Base-by-base conservation (phyloP, 176 grass and related monocot genomes). In the Eragrostis curvula region DNA sequence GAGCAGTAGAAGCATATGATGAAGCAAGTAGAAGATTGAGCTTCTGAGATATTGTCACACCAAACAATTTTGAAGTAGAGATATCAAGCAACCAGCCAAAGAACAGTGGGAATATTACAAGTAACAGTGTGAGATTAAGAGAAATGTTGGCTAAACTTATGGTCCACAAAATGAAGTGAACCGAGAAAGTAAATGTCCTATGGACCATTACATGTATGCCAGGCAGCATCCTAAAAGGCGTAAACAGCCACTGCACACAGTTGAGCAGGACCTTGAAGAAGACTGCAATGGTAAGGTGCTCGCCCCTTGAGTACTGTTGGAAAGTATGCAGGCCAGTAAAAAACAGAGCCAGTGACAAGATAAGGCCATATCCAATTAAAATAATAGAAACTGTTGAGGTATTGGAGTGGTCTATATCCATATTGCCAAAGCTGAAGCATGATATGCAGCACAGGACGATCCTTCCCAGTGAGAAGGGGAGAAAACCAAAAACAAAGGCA, bases 391-490 rank as follows among this genome's bases (percentile, higher is more conserved):
- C 1, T 62, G 60, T 81, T 51, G 78, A 81, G 70, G 50, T 60
- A 42, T 68, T 40, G 42, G 52, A 62, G 42, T 9, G 44, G 29
- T 57, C 42, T 69, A 49, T 18, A 75, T 68, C 78, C 13, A 40
- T 30, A 83, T 40, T 51, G 58, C 58, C 70, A 74, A 41, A 73
- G 52, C 47, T 51, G 57, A 83, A 65, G 64, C 50, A 36, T 3
- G 18, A 76, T 12, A 25, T 25, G 73, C 32, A 83, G 27, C 39
- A 83, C 15, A 88, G 16, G 7, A 48, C 9, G 21, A 73, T 46
- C 74, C 86, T 77, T 57, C 86, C 86, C 48, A 83, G 10, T 16
- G 86, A 83, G 56, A 83, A 79, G 5, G 80, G 86, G 20, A 83
- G 46, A 73, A 88, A 79, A 15, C 67, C 74, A 44, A 73, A 71